A percentile compares a stretch with the other conserved stretches of the same genome.
Conservation (phyloP, 306 rosid species). For the Sphenostylis stenocarpa region DNA sequence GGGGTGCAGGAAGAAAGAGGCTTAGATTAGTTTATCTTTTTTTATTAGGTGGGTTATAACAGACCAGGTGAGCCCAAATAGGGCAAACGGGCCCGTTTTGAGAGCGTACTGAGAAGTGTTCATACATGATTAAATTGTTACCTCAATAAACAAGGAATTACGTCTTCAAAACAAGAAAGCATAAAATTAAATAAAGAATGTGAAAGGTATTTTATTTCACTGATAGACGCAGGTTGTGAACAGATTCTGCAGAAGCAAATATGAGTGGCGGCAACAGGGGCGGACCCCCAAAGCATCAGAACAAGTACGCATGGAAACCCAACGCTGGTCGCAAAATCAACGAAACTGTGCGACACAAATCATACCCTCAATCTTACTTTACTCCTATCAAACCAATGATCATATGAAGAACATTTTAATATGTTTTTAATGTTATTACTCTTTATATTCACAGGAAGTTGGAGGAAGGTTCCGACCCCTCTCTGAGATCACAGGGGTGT, state of each 20-base stretch:
- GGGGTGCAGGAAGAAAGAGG: too few species aligned
- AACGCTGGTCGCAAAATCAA: slow-evolving; percentile 85
- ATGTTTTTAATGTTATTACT: not conserved
- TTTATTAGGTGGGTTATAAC: too few species aligned
- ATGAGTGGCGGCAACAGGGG: slow-evolving; percentile 49
- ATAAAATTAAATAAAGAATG: too few species aligned
- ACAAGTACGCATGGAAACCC: slow-evolving; percentile 84
- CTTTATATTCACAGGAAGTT: slow-evolving; percentile 53
- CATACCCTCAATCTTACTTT: not conserved
- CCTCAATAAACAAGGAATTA: too few species aligned
- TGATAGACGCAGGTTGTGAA: not conserved
- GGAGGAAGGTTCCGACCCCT: slow-evolving; percentile 80
- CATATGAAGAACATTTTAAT: not conserved
- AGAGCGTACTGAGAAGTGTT: too few species aligned
- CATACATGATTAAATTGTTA: too few species aligned
- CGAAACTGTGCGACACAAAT: slow-evolving; percentile 50
- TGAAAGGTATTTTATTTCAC: too few species aligned
- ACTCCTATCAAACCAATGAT: not conserved
- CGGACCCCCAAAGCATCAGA: slow-evolving; percentile 75
- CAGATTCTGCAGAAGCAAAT: not conserved
- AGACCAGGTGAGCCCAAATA: too few species aligned
- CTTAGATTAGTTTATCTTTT: too few species aligned
- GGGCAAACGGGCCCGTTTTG: too few species aligned
- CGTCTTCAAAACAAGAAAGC: too few species aligned
- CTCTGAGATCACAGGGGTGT: slow-evolving; percentile 79